A percentile compares a stretch with the other conserved stretches of the same genome.
These are phyloP conservation scores for Auricularia cornea DNA, from an alignment of 768 basidiomycete genomes.

Conservation along the genomic window DNA sequence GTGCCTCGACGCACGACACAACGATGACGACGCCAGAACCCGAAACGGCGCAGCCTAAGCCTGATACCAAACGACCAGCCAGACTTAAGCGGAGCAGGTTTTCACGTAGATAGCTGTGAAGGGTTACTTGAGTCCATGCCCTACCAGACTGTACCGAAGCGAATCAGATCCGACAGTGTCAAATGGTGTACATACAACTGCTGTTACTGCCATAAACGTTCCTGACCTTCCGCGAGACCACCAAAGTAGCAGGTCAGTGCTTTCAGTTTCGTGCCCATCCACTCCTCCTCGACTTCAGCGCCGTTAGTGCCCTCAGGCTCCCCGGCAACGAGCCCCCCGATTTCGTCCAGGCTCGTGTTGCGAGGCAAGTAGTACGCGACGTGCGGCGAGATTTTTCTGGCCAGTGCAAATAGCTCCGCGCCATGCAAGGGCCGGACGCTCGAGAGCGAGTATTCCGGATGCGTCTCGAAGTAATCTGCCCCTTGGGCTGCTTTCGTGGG, in stretches of 20 bases:
- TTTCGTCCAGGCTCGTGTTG: conserved; percentile 67
- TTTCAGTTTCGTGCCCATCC: conserved; percentile 91
- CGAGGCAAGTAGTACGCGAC: conserved; percentile 87
- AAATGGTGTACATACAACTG: not conserved
- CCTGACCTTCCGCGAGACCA: conserved; percentile 65
- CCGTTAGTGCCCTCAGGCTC: not conserved
- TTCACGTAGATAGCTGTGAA: not conserved
- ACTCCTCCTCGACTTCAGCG: conserved; percentile 85
- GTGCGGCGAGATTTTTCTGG: conserved; percentile 64
- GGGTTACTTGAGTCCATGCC: not conserved
- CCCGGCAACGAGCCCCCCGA: conserved; percentile 41
- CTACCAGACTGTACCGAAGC: not conserved
- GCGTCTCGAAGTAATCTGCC: conserved; percentile 9
- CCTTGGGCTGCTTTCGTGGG: conserved; percentile 2
- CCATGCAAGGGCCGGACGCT: conserved; percentile 77
- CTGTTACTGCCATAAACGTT: conserved; percentile 36
- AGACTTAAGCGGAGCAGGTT: not conserved
- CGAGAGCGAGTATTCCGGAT: conserved; percentile 59
- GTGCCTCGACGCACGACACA: not conserved
- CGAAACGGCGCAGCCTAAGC: not conserved
- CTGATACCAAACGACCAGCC: no score
- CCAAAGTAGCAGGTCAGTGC: conserved; percentile 94
- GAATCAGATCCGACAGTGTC: no score
- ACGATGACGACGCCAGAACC: not conserved
- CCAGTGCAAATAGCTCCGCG: conserved; percentile 67